A percentile compares a stretch with the other conserved stretches of the same genome.
These are phyloP conservation scores for Kluyveromyces starmeri DNA, from an alignment of 805 yeast species.

Conservation along the genomic window DNA sequence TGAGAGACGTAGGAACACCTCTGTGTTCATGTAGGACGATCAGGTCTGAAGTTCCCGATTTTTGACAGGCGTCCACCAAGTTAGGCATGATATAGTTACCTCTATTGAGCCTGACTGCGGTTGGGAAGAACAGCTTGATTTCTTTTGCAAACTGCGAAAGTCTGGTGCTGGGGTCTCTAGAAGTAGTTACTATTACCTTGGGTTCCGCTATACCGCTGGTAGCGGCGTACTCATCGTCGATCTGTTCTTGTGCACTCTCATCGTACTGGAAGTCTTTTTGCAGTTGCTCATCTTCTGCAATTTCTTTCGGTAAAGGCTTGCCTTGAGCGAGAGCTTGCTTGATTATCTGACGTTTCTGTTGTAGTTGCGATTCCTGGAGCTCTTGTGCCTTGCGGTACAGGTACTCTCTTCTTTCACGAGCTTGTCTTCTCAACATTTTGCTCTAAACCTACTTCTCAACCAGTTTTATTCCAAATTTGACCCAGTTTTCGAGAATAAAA, in stretches of 20 bases:
- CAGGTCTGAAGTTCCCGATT: slow-evolving; percentile 76
- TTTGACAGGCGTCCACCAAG: slow-evolving; percentile 72
- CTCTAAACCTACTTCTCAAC: too few relatives aligned
- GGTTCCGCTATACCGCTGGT: slow-evolving; percentile 87
- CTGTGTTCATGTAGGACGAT: slow-evolving; percentile 90
- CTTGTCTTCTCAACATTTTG: slow-evolving; percentile 74
- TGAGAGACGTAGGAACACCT: slow-evolving; percentile 93
- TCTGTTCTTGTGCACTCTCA: slow-evolving; percentile 54
- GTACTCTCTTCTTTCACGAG: slow-evolving; percentile 93
- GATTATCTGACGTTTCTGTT: slow-evolving; percentile 78
- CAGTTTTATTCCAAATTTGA: too few relatives aligned
- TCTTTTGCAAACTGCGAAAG: slow-evolving; percentile 90
- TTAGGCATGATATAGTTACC: slow-evolving; percentile 87
- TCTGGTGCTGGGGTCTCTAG: slow-evolving; percentile 81
- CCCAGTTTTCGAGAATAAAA: too few relatives aligned
- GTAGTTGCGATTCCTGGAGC: slow-evolving; percentile 77
- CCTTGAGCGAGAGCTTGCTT: slow-evolving; percentile 88
- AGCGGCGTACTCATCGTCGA: slow-evolving; percentile 90
- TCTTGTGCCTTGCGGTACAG: slow-evolving; percentile 82
- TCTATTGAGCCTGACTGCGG: slow-evolving; percentile 79
- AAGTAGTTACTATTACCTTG: slow-evolving; percentile 82
- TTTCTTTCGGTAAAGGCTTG: slow-evolving; percentile 78
- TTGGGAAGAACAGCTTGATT: slow-evolving; percentile 80
- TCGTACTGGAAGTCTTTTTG: slow-evolving; percentile 82
- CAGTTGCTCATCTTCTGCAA: slow-evolving; percentile 77